Base-by-base conservation (phyloP, 1,139 yeast species). In the Taphrina confusa region DNA sequence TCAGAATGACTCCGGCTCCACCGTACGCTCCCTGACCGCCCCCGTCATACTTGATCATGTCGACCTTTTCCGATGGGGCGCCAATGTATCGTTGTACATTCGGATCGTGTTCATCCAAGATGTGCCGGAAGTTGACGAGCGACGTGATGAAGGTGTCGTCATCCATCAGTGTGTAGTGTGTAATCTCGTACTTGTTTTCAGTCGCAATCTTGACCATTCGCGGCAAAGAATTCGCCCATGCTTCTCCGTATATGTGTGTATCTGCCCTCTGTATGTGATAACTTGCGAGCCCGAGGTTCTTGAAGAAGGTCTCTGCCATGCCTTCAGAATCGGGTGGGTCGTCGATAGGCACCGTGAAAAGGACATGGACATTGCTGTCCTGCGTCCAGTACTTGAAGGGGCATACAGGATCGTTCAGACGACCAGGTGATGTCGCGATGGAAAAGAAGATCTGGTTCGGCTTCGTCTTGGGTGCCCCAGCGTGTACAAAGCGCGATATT, bases 161-260 rank as follows among this genome's bases (percentile, higher is more conserved):
- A 34, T 34, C 39, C 6, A 34, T 12, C 16, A 34, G 16, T 8
- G 16, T 20, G 18, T 34, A 34, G 39, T 34, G 39, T n/a, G 39
- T 34, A 20, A 34, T 34, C 8, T 34, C 39, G 39, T n/a, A n/a
- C 1, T 20, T 2, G 20, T 34, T 11, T 34, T 34, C 39, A 34
- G 39, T n/a, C 8, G 39, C 45, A 39, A 39, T 18, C 5, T 39
- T 39, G 25, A 39, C 45, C 28, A 23, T 39, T n/a, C 25, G 16
- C 14, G 45, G 45, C 25, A 39, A 18, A 39, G 9, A 6, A 18
- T 11, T 23, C 5, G 28, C n/a, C 39, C 39, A 34, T 20, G 16
- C 39, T 12, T 34, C 39, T 3, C 16, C 16, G 14, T 34, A 2
- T 9, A 6, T n/a, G 16, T 34, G 3, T 8, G 11, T 9, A 3